phyloP scores from a whole-genome alignment of 768 basidiomycete genomes.

The Leccinellum rugosiceps region DNA sequence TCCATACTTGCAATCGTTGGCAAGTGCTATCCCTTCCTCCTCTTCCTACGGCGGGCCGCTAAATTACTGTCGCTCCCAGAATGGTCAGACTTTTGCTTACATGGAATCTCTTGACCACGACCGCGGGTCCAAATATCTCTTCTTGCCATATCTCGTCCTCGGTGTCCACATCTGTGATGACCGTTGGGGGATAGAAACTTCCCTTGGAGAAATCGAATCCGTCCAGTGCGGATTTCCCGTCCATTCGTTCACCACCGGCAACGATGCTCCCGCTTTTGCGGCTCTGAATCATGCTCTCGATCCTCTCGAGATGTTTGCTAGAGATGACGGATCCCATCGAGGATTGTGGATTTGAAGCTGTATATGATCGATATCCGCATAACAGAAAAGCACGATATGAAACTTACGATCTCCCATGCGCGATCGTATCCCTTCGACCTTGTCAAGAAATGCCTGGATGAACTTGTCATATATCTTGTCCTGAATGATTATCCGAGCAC shows the following conservation, averaged over 20 bases:
- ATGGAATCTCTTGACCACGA: slow-evolving; percentile 56
- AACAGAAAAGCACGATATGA: neutral
- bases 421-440: slow-evolving; percentile 56
- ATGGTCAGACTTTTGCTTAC: slow-evolving; percentile 34
- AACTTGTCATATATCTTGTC: slow-evolving; percentile 67
- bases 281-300: slow-evolving; percentile 53
- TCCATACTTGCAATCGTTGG: slow-evolving; percentile 78
- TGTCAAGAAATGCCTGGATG: slow-evolving; percentile 57
- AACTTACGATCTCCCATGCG: slow-evolving; percentile 77
- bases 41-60: slow-evolving; percentile 43
- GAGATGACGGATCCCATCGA: slow-evolving; percentile 85
- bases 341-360: slow-evolving; percentile 66
- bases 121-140: slow-evolving; percentile 86
- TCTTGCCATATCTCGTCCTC: slow-evolving; percentile 74
- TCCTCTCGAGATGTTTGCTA: slow-evolving; percentile 55
- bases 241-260: slow-evolving; percentile 65
- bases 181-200: slow-evolving; percentile 77
- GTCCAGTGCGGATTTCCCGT: slow-evolving; percentile 61
- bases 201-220: slow-evolving; percentile 68
- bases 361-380: neutral
- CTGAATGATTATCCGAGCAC: slow-evolving; percentile 79
- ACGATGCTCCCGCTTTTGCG: slow-evolving; percentile 49
- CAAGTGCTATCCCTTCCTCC: slow-evolving; percentile 60
- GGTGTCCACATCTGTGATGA: slow-evolving; percentile 55
- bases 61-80: neutral